A percentile compares a stretch with the other conserved stretches of the same genome.
phyloP scores from a whole-genome alignment of 2,329 filamentous ascomycete genomes.

The Diplodia corticola region DNA sequence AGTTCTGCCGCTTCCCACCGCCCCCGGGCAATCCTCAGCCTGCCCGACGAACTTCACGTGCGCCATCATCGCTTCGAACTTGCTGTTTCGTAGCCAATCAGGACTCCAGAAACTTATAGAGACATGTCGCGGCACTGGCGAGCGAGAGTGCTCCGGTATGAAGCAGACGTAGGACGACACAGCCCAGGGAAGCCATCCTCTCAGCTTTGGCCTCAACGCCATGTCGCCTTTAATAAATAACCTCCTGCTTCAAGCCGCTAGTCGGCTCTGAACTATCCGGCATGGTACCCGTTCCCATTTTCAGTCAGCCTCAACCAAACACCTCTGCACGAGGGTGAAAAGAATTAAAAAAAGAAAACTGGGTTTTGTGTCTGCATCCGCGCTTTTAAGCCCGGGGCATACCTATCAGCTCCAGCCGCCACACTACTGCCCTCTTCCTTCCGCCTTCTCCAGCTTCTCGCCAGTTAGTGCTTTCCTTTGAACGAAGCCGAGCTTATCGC shows the following conservation, averaged over 20 bases:
- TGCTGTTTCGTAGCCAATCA: background rate
- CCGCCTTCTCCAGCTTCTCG: background rate
- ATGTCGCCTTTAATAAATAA: too few species aligned
- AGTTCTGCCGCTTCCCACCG: slow-evolving; percentile 1
- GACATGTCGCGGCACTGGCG: background rate
- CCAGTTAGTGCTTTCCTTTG: background rate
- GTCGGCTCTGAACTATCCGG: too few species aligned
- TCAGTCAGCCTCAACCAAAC: background rate
- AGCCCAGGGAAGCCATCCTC: too few species aligned
- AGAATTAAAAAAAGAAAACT: background rate
- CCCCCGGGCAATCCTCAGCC: background rate
- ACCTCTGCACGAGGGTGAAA: background rate
- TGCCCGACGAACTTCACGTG: background rate
- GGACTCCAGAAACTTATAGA: background rate
- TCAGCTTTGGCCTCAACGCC: too few species aligned
- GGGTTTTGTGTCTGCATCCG: slow-evolving; percentile 8
- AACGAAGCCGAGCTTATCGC: background rate
- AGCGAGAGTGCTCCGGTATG: background rate
- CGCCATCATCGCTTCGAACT: background rate
- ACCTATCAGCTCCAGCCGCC: background rate
- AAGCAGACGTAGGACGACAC: too few species aligned
- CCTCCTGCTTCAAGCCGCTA: too few species aligned
- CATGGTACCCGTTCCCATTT: background rate
- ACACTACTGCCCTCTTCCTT: background rate
- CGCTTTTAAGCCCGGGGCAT: background rate